Conservation (phyloP, 495 filamentous ascomycete species). For the Podospora pseudopauciseta region DNA sequence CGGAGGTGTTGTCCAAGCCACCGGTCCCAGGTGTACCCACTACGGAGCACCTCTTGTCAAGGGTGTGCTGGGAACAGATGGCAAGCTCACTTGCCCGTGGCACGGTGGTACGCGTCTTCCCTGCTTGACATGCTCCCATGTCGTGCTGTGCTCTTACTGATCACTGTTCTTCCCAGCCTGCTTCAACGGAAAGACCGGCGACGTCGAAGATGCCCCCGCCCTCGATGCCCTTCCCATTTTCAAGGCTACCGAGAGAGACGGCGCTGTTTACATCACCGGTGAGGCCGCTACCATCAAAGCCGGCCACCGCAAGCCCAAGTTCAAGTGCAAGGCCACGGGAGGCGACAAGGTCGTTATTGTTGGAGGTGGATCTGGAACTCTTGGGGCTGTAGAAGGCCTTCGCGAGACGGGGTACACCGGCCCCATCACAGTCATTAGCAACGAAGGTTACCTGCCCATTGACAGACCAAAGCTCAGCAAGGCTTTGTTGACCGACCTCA, state of each 20-base stretch:
- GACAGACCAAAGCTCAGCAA: constrained; percentile 96
- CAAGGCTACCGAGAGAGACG: constrained; percentile 72
- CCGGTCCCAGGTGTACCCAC: constrained; percentile 89
- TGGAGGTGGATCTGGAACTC: constrained; percentile 81
- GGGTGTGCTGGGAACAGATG: constrained; percentile 77
- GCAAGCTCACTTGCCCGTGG: constrained; percentile 89
- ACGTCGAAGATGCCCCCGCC: constrained; percentile 91
- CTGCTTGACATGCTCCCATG: not conserved
- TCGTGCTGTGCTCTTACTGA: constrained; percentile 10
- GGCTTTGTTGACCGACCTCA: constrained; percentile 76
- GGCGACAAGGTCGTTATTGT: constrained; percentile 78
- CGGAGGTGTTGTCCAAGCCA: constrained; percentile 67
- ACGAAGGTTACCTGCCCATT: constrained; percentile 78
- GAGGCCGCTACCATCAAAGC: constrained; percentile 77
- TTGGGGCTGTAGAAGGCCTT: constrained; percentile 76
- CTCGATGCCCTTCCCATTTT: constrained; percentile 78
- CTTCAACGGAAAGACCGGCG: constrained; percentile 83
- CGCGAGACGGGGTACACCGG: constrained; percentile 79
- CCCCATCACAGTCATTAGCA: constrained; percentile 76
- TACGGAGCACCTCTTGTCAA: constrained; percentile 82
- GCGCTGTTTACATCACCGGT: constrained; percentile 77
- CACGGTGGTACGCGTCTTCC: constrained; percentile 66
- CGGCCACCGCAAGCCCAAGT: constrained; percentile 64
- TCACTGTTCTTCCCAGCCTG: constrained; percentile 57
- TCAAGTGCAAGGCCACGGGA: constrained; percentile 57